Evolutionary conservation across 768 basidiomycete species (phyloP), one percentile per base, ranked within the genome.

Genomic region (Xerocomus brunneocitrinus): DNA sequence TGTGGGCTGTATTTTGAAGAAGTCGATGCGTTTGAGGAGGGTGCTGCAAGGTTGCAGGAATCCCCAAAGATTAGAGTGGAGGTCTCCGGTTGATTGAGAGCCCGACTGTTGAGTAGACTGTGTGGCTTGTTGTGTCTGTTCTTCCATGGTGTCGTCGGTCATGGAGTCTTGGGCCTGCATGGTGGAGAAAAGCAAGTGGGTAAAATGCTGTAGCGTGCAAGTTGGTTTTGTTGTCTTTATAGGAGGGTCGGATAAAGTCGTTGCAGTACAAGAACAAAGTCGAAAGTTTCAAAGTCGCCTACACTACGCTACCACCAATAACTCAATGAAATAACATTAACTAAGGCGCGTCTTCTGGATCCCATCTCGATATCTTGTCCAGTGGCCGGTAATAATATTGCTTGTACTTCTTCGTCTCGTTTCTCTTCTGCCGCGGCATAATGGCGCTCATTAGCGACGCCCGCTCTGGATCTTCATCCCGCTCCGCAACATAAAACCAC

Each of bases 361-460:
- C 86, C 87, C 87, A 89, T 60, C 81, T 73, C 41, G 81, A 79
- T 24, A 85, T 82, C 71, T 86, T 89, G 30, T 73, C 84, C 55
- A 91, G 69, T 8, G 89, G 89, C 28, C 77, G 76, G 72, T 83
- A 91, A 70, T 91, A 91, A 71, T 91, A 91, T 66, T 89, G 85
- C 67, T 91, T 91, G 56, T 85, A 87, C 71, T 89, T 85, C 77
- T 85, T 89, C 66, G 87, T 91, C 69, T 82, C 86, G 44, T 72
- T 83, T 50, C 89, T 72, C 70, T 89, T 91, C 50, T 76, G 85
- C 13, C 85, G 80, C 2, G 86, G 86, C 86, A 88, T 87, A 75
- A 88, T 82, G 55, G 81, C 83, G 62, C 74, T 68, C 52, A 90
- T 79, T 54, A 89, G 67, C 58, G 73, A 66, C 30, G 87, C 87